Percentiles rank a stretch among this genome's conserved stretches.
phyloP scores from a whole-genome alignment of 768 basidiomycete species.

The Rhodotorula diobovata region DNA sequence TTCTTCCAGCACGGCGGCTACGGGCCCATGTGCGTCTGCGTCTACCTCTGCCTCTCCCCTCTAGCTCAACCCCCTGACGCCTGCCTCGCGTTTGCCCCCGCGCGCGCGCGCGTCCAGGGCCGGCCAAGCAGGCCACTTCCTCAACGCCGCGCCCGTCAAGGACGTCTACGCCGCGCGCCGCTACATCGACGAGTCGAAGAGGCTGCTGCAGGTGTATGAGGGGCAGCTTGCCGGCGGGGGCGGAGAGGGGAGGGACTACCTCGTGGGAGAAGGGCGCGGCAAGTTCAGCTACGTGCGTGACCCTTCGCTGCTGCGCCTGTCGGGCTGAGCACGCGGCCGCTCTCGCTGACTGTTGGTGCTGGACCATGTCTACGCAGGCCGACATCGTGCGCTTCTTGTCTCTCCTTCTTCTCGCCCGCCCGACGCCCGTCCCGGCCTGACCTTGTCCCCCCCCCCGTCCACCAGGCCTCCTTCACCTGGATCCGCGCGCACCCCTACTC shows the following conservation, averaged over 20 bases:
- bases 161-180: constrained; percentile 54
- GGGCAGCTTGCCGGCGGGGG: constrained; percentile 55
- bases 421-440: not conserved
- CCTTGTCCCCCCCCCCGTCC: not conserved
- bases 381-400: constrained; percentile 1
- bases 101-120: too few relatives aligned
- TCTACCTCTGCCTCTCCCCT: not conserved
- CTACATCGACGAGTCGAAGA: constrained; percentile 72
- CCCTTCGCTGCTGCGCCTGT: not conserved
- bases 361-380: not conserved
- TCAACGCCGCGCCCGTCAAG: constrained; percentile 60
- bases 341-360: not conserved
- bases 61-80: not conserved
- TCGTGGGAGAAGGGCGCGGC: constrained; percentile 56
- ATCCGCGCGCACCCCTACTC: constrained; percentile 19
- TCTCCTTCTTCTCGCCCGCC: not conserved
- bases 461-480: constrained; percentile 29
- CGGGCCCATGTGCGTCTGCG: constrained; percentile 6
- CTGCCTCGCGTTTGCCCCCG: too few relatives aligned
- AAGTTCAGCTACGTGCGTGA: constrained; percentile 26
- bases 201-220: constrained; percentile 78
- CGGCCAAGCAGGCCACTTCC: constrained; percentile 64
- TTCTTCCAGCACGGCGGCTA: constrained; percentile 59
- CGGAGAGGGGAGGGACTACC: constrained; percentile 60
- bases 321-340: not conserved